Evolutionary conservation across 2,329 filamentous ascomycete species (phyloP).

Genomic region (Aspergillus sp.): DNA sequence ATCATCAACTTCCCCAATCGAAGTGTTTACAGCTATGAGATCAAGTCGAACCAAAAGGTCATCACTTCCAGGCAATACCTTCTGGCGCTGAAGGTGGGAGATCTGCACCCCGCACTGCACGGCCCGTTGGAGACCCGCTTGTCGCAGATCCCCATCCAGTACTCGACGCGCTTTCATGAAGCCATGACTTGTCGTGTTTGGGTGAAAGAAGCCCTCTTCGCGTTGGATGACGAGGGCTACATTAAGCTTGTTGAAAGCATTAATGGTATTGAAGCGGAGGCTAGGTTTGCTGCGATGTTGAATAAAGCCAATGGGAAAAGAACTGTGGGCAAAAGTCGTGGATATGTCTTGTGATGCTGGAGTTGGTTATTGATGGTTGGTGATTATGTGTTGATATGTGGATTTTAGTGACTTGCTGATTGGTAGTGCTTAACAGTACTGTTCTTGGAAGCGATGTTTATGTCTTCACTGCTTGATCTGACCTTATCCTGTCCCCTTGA

Average conservation of each 20-base stretch:
- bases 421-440: no score
- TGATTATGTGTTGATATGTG: no score
- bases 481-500: no score
- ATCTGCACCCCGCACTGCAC: not conserved
- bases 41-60: not conserved
- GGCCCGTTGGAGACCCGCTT: not conserved
- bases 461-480: no score
- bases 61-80: not conserved
- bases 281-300: not conserved
- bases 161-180: slow-evolving; percentile 1
- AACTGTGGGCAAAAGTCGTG: not conserved
- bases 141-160: not conserved
- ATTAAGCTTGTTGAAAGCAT: not conserved
- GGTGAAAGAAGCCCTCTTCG: slow-evolving; percentile 4
- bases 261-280: not conserved
- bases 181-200: slow-evolving; percentile 5
- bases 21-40: not conserved
- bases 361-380: no score
- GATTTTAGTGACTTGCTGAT: no score
- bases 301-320: not conserved
- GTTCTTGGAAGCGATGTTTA: no score
- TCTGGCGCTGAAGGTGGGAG: not conserved
- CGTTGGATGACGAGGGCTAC: not conserved
- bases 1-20: not conserved
- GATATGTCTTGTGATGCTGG: not conserved